Evolutionary conservation across 1,284 basidiomycete genomes (phyloP).

Genomic region (Boletellus deceptivus): DNA sequence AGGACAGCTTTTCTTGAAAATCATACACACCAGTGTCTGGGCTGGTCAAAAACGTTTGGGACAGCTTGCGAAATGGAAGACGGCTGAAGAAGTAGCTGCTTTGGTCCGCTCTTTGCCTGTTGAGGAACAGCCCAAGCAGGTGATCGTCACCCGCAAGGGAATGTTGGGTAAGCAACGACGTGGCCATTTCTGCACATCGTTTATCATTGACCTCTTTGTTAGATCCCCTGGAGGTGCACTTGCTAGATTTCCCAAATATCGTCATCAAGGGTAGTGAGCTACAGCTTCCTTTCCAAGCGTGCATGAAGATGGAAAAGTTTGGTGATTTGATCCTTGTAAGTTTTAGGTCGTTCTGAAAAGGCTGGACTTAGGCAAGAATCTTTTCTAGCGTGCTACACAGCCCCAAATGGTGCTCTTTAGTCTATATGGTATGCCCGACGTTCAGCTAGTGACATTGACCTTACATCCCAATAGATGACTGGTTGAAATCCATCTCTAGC

Average conservation of each 20-base stretch:
- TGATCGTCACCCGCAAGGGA: constrained; percentile 99
- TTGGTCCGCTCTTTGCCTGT: constrained; percentile 95
- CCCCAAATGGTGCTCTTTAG: constrained; percentile 99
- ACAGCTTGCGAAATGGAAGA: constrained; percentile 99
- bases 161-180: constrained; percentile 74
- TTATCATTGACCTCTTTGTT: constrained; percentile 11
- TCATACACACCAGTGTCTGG: constrained; percentile 99
- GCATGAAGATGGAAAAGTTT: constrained; percentile 99
- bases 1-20: constrained; percentile 97
- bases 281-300: constrained; percentile 98
- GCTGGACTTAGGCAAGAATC: constrained; percentile 2
- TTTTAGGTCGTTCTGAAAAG: not conserved
- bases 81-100: constrained; percentile 99
- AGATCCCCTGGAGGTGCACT: constrained; percentile 97
- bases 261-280: constrained; percentile 99
- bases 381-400: constrained; percentile 80
- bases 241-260: constrained; percentile 99
- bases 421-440: constrained; percentile 69
- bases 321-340: constrained; percentile 90
- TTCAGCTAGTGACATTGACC: not conserved
- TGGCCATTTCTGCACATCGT: not conserved
- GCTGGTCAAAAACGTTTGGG: constrained; percentile 99
- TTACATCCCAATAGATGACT: constrained; percentile 67
- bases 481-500: constrained; percentile 98
- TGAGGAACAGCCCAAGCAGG: constrained; percentile 99